Evolutionary conservation across 306 rosid species (phyloP), one percentile per base, ranked within the genome.

Genomic region (Glycine latifolia): DNA sequence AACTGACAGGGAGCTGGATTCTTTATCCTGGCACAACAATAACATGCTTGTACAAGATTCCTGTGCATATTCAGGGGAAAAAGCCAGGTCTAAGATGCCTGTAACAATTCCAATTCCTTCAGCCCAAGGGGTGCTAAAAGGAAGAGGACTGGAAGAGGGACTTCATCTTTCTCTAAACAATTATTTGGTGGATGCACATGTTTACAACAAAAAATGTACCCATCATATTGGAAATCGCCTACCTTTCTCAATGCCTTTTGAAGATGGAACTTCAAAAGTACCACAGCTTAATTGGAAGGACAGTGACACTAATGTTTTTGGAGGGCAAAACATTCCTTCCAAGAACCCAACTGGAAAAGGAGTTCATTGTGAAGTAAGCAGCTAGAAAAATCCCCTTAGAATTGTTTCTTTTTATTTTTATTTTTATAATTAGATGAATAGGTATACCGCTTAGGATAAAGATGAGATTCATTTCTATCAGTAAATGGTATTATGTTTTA

Each of bases 151-250:
- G 85, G 86, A 84, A 71, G 89, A 89, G 75, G 94, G 91, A 67
- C 82, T 83, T 82, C 88, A 84, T 81, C 92, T 88, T 91, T 92
- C 98, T 79, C 85, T 91, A 33, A 87, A 91, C 65, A 88, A 83
- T 88, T 83, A 63, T 80, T 62, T 82, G 83, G 83, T 82, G 83
- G 84, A 85, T 62, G 61, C 83, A 61, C 79, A 85, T 49, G 89
- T 82, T 85, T 89, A 71, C 87, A 89, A 79, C 89, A 78, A 67
- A 67, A 89, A 83, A 62, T 76, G 62, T 76, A 74, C 80, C 90
- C 89, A 83, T 80, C 92, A 83, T 78, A 75, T 70, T 50, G 89
- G 85, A 81, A 90, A 84, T 75, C 87, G 2, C 31, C 31, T 26
- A 26, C 31, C 31, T 26, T 26, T 1, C 31, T 26, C 31, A 26